phyloP scores from a whole-genome alignment of 2,329 filamentous ascomycete species.

The Sporothrix phasma region DNA sequence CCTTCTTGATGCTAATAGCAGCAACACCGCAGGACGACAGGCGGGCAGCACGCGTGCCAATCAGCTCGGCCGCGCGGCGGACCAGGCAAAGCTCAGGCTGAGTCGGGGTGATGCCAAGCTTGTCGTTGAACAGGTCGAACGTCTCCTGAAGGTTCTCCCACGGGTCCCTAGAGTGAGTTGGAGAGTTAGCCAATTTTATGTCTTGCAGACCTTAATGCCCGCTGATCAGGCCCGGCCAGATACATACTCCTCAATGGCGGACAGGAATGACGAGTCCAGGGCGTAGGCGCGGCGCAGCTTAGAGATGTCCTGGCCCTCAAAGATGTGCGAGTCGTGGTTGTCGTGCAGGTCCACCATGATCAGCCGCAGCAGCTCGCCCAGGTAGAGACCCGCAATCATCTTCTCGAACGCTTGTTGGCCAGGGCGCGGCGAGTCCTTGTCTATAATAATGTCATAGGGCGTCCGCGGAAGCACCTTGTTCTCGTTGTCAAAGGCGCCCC shows the following conservation, averaged over 20 bases:
- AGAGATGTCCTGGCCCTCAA: slow-evolving; percentile 71
- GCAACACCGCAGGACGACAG: slow-evolving; percentile 91
- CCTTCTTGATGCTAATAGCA: slow-evolving; percentile 95
- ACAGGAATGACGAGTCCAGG: slow-evolving; percentile 87
- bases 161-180: slow-evolving; percentile 61
- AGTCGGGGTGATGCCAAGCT: slow-evolving; percentile 60
- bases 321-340: slow-evolving; percentile 63
- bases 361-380: slow-evolving; percentile 89
- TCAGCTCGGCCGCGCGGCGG: slow-evolving; percentile 81
- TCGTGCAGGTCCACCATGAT: slow-evolving; percentile 79
- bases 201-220: neutral
- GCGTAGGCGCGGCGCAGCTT: slow-evolving; percentile 78
- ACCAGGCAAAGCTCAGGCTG: slow-evolving; percentile 79
- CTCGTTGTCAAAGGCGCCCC: slow-evolving; percentile 93
- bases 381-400: slow-evolving; percentile 91
- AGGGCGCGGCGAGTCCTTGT: slow-evolving; percentile 82
- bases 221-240: no score
- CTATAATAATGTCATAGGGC: slow-evolving; percentile 75
- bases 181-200: neutral
- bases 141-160: slow-evolving; percentile 94
- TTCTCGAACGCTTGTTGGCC: slow-evolving; percentile 96
- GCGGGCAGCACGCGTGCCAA: slow-evolving; percentile 86
- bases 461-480: slow-evolving; percentile 79
- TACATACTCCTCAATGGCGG: slow-evolving; percentile 75
- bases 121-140: slow-evolving; percentile 66